phyloP scores from a whole-genome alignment of 768 basidiomycete genomes.

The Naganishia onofrii region DNA sequence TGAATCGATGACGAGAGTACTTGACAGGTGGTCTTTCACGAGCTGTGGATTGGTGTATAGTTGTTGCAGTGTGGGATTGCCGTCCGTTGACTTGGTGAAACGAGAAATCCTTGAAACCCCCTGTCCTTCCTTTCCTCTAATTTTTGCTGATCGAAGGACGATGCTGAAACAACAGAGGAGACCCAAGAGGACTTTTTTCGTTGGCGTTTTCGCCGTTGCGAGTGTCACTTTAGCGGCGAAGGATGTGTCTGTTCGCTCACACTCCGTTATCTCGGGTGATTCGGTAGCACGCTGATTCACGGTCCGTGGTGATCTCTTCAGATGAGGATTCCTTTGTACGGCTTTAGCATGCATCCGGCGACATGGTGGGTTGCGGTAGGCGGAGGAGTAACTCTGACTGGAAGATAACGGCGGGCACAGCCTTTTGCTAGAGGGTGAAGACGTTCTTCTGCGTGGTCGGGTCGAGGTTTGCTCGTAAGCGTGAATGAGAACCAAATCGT shows the following conservation, averaged over 20 bases:
- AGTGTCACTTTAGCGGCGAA: no score
- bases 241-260: no score
- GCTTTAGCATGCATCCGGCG: not conserved
- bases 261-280: not conserved
- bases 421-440: not conserved
- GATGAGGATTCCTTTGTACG: not conserved
- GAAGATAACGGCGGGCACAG: not conserved
- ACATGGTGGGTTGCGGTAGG: not conserved
- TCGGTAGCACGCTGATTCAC: not conserved
- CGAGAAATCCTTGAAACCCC: not conserved
- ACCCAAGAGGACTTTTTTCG: no score
- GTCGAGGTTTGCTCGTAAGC: no score
- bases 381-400: not conserved
- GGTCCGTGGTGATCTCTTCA: constrained; percentile 1
- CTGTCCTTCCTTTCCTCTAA: not conserved
- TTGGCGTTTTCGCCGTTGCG: no score
- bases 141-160: not conserved
- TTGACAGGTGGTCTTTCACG: no score
- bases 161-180: not conserved
- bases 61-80: not conserved
- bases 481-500: not conserved
- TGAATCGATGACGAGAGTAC: no score
- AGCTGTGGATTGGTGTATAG: not conserved
- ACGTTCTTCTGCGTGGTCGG: no score
- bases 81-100: not conserved